Evolutionary conservation across 2,329 filamentous ascomycete species (phyloP), one percentile per base, ranked within the genome.

Genomic region (Aspergillus sojae): DNA sequence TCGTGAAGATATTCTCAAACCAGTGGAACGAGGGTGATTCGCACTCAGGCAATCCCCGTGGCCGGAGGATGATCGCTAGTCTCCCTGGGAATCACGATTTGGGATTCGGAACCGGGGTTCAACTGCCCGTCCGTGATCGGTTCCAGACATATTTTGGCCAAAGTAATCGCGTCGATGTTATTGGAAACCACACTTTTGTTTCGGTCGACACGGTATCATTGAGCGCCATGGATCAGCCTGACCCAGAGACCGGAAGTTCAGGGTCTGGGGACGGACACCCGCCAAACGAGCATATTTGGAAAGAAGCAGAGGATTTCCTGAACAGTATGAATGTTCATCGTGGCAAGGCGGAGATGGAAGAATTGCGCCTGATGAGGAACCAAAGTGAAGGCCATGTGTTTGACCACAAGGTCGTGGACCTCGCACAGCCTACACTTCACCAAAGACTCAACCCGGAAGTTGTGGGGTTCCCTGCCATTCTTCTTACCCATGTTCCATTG

Each of bases 111-210:
- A 88, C 88, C 26, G 91, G 94, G 52, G 89, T 99, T 55, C 92
- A 97, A 74, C 75, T 90, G 10, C 84, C 91, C 0, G 92, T 97
- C 39, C 87, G 94, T 58, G 85, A 95, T 71, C 85, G 95, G 19
- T 99, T 98, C 76, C 87, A 90, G 72, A 88, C 90, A 4, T 97
- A 90, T 74, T 98, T 99, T 79, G 95, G 95, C 5, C 90, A 95
- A 61, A 87, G 89, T n/a, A 98, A 97, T 77, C 85, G 92, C 10
- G 89, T 99, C 23, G 93, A 98, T 75, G 85, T 98, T 5, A 85
- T 98, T 59, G 95, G 92, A 14, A 99, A 99, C 74, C 95, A 99
- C 76, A 96, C 93, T 0, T 93, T 99, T 74, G 92, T 99, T 23
- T 96, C 93, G 0, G 85, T 99, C 9, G 95, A 99, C 75, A 88